Conservation (phyloP, 2,329 filamentous ascomycete species). For the Hypomyces perniciosus region DNA sequence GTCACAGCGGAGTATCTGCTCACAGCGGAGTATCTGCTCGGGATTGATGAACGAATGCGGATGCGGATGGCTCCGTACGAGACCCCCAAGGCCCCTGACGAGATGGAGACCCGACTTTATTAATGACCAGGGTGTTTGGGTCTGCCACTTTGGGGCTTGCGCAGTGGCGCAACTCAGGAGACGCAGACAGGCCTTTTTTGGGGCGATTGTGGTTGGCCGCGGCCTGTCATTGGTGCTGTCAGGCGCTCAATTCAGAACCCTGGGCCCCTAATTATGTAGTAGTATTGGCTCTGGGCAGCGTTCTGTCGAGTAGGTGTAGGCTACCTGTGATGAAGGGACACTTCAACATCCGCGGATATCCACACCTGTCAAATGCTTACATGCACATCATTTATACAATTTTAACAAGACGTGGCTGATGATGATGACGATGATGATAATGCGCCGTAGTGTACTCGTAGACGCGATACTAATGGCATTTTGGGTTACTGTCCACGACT, state of each 20-base stretch:
- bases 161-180: constrained; percentile 6
- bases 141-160: constrained; percentile 5
- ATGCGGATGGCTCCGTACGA: neutral
- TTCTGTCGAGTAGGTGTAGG: no score
- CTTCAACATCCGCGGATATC: no score
- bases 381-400: no score
- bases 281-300: no score
- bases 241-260: neutral
- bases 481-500: no score
- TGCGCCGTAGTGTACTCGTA: no score
- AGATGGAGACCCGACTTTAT: neutral
- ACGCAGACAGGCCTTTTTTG: neutral
- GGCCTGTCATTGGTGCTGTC: neutral
- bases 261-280: neutral
- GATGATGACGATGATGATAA: no score
- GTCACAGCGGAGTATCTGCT: neutral
- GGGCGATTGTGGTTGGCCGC: neutral
- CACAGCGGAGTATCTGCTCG: neutral
- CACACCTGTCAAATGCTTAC: no score
- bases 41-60: neutral
- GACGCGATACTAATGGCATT: no score
- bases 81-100: constrained; percentile 5
- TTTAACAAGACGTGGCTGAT: no score
- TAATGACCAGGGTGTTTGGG: neutral
- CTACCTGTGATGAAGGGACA: no score